These are phyloP conservation scores for Tilletia caries DNA, from an alignment of 1,284 basidiomycete genomes.

Conservation along the genomic window DNA sequence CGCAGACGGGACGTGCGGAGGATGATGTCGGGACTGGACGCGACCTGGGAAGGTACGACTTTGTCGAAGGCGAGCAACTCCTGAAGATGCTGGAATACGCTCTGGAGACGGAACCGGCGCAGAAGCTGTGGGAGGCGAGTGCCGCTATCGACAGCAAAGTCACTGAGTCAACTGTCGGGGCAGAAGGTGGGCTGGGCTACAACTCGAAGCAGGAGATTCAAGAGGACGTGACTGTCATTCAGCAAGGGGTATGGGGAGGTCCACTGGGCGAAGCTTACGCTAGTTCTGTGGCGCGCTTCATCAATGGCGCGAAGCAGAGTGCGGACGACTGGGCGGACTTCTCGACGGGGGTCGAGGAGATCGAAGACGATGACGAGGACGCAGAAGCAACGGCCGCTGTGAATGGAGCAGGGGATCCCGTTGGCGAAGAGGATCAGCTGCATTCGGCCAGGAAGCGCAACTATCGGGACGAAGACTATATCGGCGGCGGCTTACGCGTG, in stretches of 20 bases:
- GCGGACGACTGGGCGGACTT: constrained; percentile 6
- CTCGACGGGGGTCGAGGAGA: not conserved
- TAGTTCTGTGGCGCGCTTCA: constrained; percentile 39
- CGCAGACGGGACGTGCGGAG: not conserved
- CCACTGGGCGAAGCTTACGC: constrained; percentile 32
- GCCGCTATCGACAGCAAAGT: constrained; percentile 16
- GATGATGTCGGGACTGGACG: not conserved
- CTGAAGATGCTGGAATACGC: not conserved
- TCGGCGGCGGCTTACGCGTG: not conserved
- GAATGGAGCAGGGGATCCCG: not conserved
- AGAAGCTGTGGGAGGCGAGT: not conserved
- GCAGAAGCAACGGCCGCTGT: not conserved
- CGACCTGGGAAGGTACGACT: not conserved
- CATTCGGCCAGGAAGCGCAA: not conserved
- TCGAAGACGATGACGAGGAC: not conserved
- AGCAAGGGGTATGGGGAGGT: constrained; percentile 31
- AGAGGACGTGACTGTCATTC: not conserved
- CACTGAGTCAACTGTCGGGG: not conserved
- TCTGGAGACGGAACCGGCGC: not conserved
- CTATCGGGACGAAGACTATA: constrained; percentile 5
- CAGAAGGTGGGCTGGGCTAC: not conserved
- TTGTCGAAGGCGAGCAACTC: not conserved
- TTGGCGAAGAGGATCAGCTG: not conserved
- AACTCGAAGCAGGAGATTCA: not conserved
- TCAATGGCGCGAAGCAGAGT: constrained; percentile 23